Evolutionary conservation across 352 stramenopile species (phyloP), one percentile per base, ranked within the genome.

Genomic region (Blastocystis sp.): DNA sequence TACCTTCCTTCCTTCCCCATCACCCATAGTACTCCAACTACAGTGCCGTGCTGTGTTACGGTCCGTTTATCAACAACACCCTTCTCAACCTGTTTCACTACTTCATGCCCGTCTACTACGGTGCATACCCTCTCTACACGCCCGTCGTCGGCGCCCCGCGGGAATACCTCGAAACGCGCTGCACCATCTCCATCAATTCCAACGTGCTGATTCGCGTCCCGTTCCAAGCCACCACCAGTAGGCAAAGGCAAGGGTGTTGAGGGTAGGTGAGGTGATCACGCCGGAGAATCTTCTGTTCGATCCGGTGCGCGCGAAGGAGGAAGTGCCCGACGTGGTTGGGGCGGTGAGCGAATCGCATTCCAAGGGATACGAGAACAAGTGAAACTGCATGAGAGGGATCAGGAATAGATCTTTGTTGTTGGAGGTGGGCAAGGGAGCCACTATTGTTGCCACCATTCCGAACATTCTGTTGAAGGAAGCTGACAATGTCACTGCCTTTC

Each of bases 51-150:
- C 19, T 66, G 7, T 69, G 48, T 14, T 84, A 84, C 60, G 74
- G 74, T 7, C 74, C 74, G 1, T 84, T 57, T 28, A 14, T 84
- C 7, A 84, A 84, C 38, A 69, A 19, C n/a, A 48, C 69, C 28
- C 57, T 84, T 21, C 74, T 84, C 2, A 84, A 84, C 48, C 74
- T 84, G 24, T 28, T 84, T 52, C 74, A 84, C 38, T 84, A 84
- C 54, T 84, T 84, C 28, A 42, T 68, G 48, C 74, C 74, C 38
- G 74, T 84, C 17, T 84, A 70, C 28, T 84, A 84, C 28, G 74
- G 74, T 1, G 74, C 68, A 57, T 62, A 42, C 48, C 4, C 48
- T 19, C 54, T 84, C 6, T 84, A 84, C 61, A 65, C 68, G 42
- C 74, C 74, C 21, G 54, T 24, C n/a, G 57, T 84, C 14, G 74